Evolutionary conservation across 2,329 filamentous ascomycete species (phyloP), one percentile per base, ranked within the genome.

Genomic region (Exserohilum rostratum): DNA sequence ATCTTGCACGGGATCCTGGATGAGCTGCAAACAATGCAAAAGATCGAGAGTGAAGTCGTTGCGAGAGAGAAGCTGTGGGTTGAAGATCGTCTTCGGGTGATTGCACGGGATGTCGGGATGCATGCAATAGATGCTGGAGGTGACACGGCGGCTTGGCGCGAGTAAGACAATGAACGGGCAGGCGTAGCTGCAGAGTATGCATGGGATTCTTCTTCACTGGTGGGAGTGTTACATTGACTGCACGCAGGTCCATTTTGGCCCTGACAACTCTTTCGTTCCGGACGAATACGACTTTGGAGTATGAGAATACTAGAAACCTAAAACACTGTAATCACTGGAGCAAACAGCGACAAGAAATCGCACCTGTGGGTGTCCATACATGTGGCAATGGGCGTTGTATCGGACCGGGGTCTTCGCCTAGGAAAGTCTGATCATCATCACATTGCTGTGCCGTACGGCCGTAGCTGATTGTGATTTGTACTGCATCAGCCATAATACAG

Each of bases 51-150:
- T 12, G 65, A 64, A 27, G 64, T 75, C 4, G 68, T 72, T 9
- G 47, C 50, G n/a, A 62, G 53, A 33, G 76, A 77, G 54, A 69
- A 68, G 54, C 55, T 62, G 20, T 76, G 73, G 70, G 66, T 77
- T 6, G 74, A 77, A 53, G 58, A 53, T n/a, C 61, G 67, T 11
- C 60, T 75, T 30, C 55, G 61, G 33, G 57, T 48, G 9, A 72
- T 74, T 29, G 70, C 70, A 9, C 57, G 56, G 20, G 65, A 49
- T 62, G 58, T 33, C 43, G 25, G 18, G 18, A 51, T 49, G 9
- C 57, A 61, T 9, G 30, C 54, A 25, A 42, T 60, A 5, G 65
- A 62, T 22, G 50, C 20, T 45, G 46, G 53, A 20, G 44, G 56
- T 31, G 58, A 61, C 25, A 44, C 30, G 12, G 60, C 65, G 15